Base-by-base conservation (phyloP, 805 yeast genomes). In the Yarrowia porcina region DNA sequence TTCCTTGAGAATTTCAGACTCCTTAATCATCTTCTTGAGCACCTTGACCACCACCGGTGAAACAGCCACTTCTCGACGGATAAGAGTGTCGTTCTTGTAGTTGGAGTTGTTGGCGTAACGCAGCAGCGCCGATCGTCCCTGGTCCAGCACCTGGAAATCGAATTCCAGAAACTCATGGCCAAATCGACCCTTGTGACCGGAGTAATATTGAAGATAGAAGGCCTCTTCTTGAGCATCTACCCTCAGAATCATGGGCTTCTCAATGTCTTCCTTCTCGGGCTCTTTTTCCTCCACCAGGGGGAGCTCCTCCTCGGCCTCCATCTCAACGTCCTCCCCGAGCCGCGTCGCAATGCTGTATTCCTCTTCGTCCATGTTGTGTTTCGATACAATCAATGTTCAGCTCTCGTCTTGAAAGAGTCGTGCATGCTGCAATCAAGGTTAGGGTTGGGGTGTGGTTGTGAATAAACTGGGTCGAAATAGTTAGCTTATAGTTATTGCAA, bases 131-230 rank as follows among this genome's bases (percentile, higher is more conserved):
- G 67, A 67, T 3, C 67, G 65, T 12, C 75, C 76, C 47, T 72
- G 74, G 2, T 66, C 72, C 23, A 64, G 65, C 13, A 68, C 64
- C 36, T 69, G 67, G n/a, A 77, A 63, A 60, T 74, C 77, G 59
- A 77, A 75, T 61, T 77, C 78, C 70, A 79, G 66, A 64, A 78
- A 79, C 67, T 80, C 83, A 63, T 79, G 82, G 2, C 83, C 83
- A 64, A 73, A 74, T 17, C 73, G 68, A 1, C 82, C 83, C 21
- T 73, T 70, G 63, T 77, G 80, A 1, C 81, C 81, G 2, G 81
- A 68, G 65, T 79, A 79, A 66, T 78, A 77, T 32, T 80, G 68
- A n/a, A 79, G 52, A 52, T 75, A 77, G 64, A 79, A 77, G 17
- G 74, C 73, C 23, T 72, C 73, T 8, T 57, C 42, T 7, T 39